Conservation (phyloP, 2,329 filamentous ascomycete species). For the Mycocentrospora acerina region DNA sequence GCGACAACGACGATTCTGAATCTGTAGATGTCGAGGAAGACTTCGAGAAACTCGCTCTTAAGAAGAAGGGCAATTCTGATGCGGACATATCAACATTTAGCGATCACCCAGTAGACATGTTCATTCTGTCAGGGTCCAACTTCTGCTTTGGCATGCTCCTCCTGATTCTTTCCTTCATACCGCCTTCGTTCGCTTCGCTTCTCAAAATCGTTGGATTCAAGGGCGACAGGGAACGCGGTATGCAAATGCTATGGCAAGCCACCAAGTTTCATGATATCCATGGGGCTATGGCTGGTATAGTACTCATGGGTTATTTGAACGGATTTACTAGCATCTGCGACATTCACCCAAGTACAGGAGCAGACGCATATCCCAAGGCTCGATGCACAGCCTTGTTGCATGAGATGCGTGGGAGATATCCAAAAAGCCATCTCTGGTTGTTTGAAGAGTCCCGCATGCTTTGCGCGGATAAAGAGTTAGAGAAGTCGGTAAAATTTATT, state of each 20-base stretch:
- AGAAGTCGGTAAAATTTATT: constrained; percentile 68
- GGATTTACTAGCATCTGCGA: constrained; percentile 83
- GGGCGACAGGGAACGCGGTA: constrained; percentile 79
- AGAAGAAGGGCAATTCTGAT: constrained; percentile 44
- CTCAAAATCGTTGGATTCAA: constrained; percentile 87
- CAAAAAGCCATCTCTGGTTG: constrained; percentile 80
- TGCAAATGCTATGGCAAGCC: constrained; percentile 87
- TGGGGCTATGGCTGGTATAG: constrained; percentile 82
- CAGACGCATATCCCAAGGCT: constrained; percentile 66
- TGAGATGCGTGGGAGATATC: constrained; percentile 76
- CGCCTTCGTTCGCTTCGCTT: constrained; percentile 84
- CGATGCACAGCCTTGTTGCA: constrained; percentile 67
- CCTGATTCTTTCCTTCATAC: constrained; percentile 87
- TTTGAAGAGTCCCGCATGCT: constrained; percentile 83
- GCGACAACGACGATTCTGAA: constrained; percentile 45
- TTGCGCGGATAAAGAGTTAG: constrained; percentile 66
- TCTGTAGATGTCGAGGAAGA: constrained; percentile 54
- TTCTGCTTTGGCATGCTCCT: constrained; percentile 88
- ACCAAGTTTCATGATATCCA: constrained; percentile 86
- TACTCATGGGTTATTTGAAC: constrained; percentile 85
- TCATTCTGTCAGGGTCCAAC: constrained; percentile 84
- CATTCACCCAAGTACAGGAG: constrained; percentile 69
- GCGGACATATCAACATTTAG: constrained; percentile 66
- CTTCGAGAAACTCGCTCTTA: constrained; percentile 33
- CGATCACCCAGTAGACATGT: constrained; percentile 73